Percentiles rank a stretch among this genome's conserved stretches.
These are phyloP conservation scores for Xylariaceae sp. DNA, from an alignment of 2,329 filamentous ascomycete genomes.

Conservation along the genomic window DNA sequence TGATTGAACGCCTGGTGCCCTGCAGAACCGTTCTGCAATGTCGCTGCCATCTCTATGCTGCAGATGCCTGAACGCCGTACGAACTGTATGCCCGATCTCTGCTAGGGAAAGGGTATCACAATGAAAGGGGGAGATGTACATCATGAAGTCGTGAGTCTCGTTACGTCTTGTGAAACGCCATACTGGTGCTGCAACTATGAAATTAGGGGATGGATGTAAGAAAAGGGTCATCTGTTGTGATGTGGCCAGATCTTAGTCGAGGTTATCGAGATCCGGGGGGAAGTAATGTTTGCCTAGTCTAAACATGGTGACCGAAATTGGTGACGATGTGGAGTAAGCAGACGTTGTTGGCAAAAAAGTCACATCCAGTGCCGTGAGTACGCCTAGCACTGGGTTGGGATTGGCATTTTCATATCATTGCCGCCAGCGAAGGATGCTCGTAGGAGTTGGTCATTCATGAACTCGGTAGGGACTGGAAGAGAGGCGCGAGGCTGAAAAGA, in stretches of 20 bases:
- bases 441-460: constrained; percentile 13
- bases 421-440: constrained; percentile 7
- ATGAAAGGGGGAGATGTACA: constrained; percentile 17
- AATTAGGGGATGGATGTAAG: constrained; percentile 16
- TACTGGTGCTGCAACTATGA: constrained; percentile 23
- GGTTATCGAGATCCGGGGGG: neutral
- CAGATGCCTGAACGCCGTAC: constrained; percentile 23
- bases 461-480: constrained; percentile 10
- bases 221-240: too few species aligned
- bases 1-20: constrained; percentile 22
- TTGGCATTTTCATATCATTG: constrained; percentile 24
- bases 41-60: constrained; percentile 14
- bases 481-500: constrained; percentile 32
- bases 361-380: neutral
- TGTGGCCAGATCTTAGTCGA: too few species aligned
- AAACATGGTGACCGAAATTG: too few species aligned
- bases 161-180: constrained; percentile 27
- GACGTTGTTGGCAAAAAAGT: neutral
- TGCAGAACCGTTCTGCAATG: constrained; percentile 19
- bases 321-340: neutral
- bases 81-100: constrained; percentile 14
- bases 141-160: constrained; percentile 27
- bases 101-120: constrained; percentile 15
- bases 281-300: too few species aligned
- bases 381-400: constrained; percentile 21